Evolutionary conservation across 2,329 filamentous ascomycete genomes (phyloP), one percentile per base, ranked within the genome.

Genomic region (Exophiala oligosperma): DNA sequence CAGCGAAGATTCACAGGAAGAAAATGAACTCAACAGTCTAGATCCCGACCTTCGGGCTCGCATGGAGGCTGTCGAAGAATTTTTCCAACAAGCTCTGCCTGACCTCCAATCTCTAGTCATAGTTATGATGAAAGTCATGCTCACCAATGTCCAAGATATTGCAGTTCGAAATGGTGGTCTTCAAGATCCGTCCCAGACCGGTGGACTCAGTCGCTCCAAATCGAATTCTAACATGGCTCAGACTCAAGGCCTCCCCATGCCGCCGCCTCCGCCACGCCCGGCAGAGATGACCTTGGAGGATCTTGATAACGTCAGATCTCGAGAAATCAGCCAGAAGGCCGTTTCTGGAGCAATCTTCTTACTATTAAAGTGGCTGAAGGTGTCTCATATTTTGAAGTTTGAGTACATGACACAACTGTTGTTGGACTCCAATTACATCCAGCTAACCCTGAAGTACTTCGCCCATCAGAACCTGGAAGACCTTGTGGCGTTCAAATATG

Each of bases 301-400:
- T 67, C 75, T 96, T 14, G 92, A 97, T 72, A 86, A 87, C 41
- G 82, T 90, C 54, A 84, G 95, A 50, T 87, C 85, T 14, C 85
- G 93, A 56, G 94, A 99, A 73, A 92, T 99, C 52, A 89, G 89
- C 11, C 86, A 88, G 26, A 97, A 97, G 74, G 93, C 93, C 0
- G 88, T 96, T 23, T 94, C 92, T n/a, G 92, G 90, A 1, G 89
- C 92, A 55, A 76, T 99, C 28, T 77, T 99, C 28, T 78, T 96
- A n/a, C 75, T 97, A 46, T 72, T 97, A 60, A 99, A 97, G 74
- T 99, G 94, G 94, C 88, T 97, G 68, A 95, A 96, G 72, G 79
- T 96, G 54, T 97, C 92, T 57, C 94, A 99, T 71, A 84, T 97
- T 28, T 79, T 99, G 64, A 96, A 97, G 71, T 97, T 94, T 66